Base-by-base conservation (phyloP, 176 grass and related monocot species). In the Aegilops bicornis region DNA sequence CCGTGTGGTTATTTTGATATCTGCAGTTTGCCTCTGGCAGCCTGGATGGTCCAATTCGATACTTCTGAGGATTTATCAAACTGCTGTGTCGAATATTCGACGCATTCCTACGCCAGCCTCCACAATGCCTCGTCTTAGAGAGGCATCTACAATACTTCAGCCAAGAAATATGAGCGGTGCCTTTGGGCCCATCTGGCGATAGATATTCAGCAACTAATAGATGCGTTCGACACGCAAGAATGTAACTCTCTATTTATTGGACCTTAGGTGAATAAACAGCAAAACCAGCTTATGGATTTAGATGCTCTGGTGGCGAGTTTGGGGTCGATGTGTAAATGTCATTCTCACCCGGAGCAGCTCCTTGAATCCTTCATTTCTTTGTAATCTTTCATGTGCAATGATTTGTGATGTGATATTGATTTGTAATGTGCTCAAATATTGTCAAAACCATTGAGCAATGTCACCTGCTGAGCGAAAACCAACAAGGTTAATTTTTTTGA, bases 21-120 rank as follows among this genome's bases (percentile, higher is more conserved):
- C 76, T 95, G 82, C 85, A 96, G 96, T 98, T 98, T 86, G 96
- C 93, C 82, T 96, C 96, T 73, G 96, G 96, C 84, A 98, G 92
- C 68, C 88, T 98, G 90, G 90, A 96, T 88, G 96, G 96, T 13
- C 96, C 93, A 1, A 98, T 98, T 86, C 73, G 60, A 89, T 98
- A 94, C 76, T 81, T 85, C 30, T 92, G 76, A 92, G 40, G 36
- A 69, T 75, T 33, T 35, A 56, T 56, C 32, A 2, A 15, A 79
- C 27, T 8, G 3, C 40, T 80, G 1, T 31, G 52, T 36, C 22
- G 36, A 60, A 16, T 42, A 73, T 36, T 40, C 0, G 22, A 20
- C 19, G 2, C 58, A 9, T 65, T 52, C 9, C 27, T 15, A 27
- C 17, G 14, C 56, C 36, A 76, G 23, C 36, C n/a, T 84, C 56